These are phyloP conservation scores for Teratosphaeria epicoccoides DNA, from an alignment of 2,329 filamentous ascomycete species.

Conservation along the genomic window DNA sequence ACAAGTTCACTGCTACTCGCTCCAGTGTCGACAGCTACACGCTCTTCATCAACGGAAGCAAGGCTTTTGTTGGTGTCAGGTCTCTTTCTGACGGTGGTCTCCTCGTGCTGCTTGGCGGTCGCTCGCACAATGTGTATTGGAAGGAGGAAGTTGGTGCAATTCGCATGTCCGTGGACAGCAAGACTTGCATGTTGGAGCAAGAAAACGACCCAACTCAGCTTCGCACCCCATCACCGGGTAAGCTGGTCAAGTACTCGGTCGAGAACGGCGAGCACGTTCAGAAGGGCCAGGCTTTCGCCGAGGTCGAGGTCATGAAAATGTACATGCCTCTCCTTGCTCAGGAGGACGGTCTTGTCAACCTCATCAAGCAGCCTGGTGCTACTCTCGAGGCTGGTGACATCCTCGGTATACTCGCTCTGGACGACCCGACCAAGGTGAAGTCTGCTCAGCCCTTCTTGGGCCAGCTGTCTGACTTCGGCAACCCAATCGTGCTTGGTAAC, in stretches of 20 bases:
- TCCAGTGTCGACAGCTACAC: slow-evolving; percentile 91
- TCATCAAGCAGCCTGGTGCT: slow-evolving; percentile 98
- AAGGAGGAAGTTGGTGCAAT: slow-evolving; percentile 97
- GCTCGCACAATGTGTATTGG: slow-evolving; percentile 98
- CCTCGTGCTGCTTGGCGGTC: slow-evolving; percentile 77
- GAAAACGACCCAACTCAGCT: slow-evolving; percentile 98
- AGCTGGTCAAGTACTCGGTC: slow-evolving; percentile 94
- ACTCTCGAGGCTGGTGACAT: slow-evolving; percentile 96
- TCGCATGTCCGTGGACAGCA: slow-evolving; percentile 90
- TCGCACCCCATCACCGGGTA: slow-evolving; percentile 86
- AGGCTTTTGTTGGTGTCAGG: slow-evolving; percentile 85
- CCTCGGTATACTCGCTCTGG: slow-evolving; percentile 88
- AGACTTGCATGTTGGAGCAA: slow-evolving; percentile 94
- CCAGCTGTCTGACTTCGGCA: slow-evolving; percentile 76
- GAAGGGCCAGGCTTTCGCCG: slow-evolving; percentile 85
- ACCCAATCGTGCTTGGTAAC: slow-evolving; percentile 74
- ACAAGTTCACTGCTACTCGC: slow-evolving; percentile 95
- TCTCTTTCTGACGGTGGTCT: slow-evolving; percentile 89
- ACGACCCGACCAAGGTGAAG: slow-evolving; percentile 93
- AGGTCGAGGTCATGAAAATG: slow-evolving; percentile 99
- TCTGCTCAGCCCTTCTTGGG: slow-evolving; percentile 89
- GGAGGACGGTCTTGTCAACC: slow-evolving; percentile 90
- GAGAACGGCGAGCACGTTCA: slow-evolving; percentile 90
- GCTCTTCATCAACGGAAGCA: slow-evolving; percentile 97
- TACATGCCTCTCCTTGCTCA: slow-evolving; percentile 96